Conservation (phyloP, 139 green algal species). For the Dunaliella sp. region DNA sequence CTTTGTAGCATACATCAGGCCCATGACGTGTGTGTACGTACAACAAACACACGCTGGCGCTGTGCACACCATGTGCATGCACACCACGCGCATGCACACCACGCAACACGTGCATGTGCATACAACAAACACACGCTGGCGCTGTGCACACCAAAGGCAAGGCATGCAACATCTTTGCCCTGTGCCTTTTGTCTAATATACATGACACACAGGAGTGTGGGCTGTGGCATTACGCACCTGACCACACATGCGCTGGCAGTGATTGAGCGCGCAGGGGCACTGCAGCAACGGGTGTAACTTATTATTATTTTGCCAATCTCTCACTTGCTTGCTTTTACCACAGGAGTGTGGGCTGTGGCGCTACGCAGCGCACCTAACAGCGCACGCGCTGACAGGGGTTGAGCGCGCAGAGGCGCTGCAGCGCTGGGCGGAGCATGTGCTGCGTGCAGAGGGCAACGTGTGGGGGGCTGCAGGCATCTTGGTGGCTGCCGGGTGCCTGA, state of each 20-base stretch:
- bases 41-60: no score
- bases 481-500: constrained; percentile 43
- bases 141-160: no score
- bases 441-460: constrained; percentile 36
- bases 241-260: constrained; percentile 43
- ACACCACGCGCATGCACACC: no score
- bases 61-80: no score
- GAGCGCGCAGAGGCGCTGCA: constrained; percentile 42
- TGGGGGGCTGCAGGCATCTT: constrained; percentile 57
- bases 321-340: no score
- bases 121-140: no score
- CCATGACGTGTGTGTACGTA: no score
- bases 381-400: constrained; percentile 37
- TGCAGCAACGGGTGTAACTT: constrained; percentile 67
- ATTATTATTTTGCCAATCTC: no score
- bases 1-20: no score
- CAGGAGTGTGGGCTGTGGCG: constrained; percentile 77
- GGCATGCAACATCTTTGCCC: no score
- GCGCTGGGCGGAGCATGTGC: constrained; percentile 65
- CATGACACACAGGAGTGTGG: constrained; percentile 71
- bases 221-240: constrained; percentile 72
- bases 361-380: constrained; percentile 61
- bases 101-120: no score
- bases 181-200: no score
- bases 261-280: constrained; percentile 24